Evolutionary conservation across 768 basidiomycete species (phyloP), one percentile per base, ranked within the genome.

Genomic region (Boletus sp.): DNA sequence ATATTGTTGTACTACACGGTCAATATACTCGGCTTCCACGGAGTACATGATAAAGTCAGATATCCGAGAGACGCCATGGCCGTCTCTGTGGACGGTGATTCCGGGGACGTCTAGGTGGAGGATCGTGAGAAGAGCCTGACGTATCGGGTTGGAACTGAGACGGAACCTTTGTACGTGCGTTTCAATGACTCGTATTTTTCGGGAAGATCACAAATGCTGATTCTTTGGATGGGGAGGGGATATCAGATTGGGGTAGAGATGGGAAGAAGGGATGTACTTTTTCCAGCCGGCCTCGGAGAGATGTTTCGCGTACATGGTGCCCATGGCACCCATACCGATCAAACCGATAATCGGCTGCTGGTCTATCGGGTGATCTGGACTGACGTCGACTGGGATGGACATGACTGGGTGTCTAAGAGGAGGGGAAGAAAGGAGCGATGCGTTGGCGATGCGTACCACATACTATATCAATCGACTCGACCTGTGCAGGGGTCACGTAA

Each of bases 321-420:
- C 96, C 96, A 98, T 98, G 49, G 90, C 91, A 1, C 95, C 95
- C 94, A 98, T 97, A 2, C 96, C 95, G 59, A 97, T 97, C 50
- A 97, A 77, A 2, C 95, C 95, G 39, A 98, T 90, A 0, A 81
- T 80, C 7, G 92, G 91, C 62, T 94, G 92, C 28, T 76, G 70
- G 6, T 77, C 73, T 2, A 67, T 18, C 6, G 80, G 78, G 9
- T 71, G 64, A 10, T 68, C 35, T 0, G 77, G 78, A 1, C 62
- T 60, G 32, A 75, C 54, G 45, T 75, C 64, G 49, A 51, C 45
- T 30, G 64, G 60, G 40, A 66, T 10, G 20, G 37, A 11, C 67
- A 71, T 69, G 53, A 33, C 14, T 50, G 47, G n/a, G n/a, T n/a
- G n/a, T n/a, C n/a, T n/a, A n/a, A 29, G 7, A 30, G n/a, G 55